A percentile compares a stretch with the other conserved stretches of the same genome.
These are phyloP conservation scores for Phytophthora ohioensis DNA, from an alignment of 352 stramenopile species.

Conservation along the genomic window DNA sequence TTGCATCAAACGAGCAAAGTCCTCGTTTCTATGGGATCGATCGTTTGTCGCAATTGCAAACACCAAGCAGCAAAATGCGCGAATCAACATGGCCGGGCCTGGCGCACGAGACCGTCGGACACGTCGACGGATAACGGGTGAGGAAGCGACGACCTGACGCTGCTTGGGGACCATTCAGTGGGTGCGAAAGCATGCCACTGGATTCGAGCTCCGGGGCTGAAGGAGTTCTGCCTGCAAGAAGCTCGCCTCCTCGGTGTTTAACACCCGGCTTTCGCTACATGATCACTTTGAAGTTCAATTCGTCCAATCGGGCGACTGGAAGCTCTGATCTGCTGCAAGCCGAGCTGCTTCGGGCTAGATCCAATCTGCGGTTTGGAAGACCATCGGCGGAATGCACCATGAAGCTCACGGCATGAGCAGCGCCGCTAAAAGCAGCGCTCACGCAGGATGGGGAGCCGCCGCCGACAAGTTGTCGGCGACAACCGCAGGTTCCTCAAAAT, in stretches of 20 bases:
- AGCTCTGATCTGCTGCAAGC: constrained; percentile 30
- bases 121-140: constrained; percentile 35
- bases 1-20: constrained; percentile 6
- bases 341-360: constrained; percentile 6
- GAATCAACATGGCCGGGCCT: constrained; percentile 27
- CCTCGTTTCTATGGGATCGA: constrained; percentile 29
- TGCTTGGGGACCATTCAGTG: constrained; percentile 27
- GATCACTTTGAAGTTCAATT: constrained; percentile 34
- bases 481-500: constrained; percentile 18
- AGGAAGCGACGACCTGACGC: constrained; percentile 29
- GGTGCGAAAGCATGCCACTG: constrained; percentile 22
- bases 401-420: neutral
- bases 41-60: constrained; percentile 25
- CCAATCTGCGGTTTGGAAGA: constrained; percentile 40
- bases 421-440: constrained; percentile 3
- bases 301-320: constrained; percentile 41
- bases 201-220: neutral
- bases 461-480: neutral
- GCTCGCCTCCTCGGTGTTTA: constrained; percentile 12
- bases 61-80: constrained; percentile 36
- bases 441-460: constrained; percentile 13
- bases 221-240: neutral
- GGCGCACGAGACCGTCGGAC: constrained; percentile 23
- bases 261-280: constrained; percentile 19
- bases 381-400: constrained; percentile 6